Base-by-base conservation (phyloP, 306 rosid species). In the Pyrus bretschneideri region DNA sequence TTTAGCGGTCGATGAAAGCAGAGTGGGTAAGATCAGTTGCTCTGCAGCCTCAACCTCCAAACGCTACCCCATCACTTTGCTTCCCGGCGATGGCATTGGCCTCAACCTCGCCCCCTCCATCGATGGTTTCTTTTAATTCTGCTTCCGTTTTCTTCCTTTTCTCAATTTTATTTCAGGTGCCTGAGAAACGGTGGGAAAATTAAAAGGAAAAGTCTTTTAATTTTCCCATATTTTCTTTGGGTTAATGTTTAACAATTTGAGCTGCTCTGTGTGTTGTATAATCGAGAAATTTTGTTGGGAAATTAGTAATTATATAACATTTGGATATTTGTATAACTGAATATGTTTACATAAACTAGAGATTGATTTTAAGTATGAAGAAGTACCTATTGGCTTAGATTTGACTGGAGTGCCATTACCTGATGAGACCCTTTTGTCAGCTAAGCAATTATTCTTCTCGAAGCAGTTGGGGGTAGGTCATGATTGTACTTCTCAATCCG, bases 51-150 rank as follows among this genome's bases (percentile, higher is more conserved):
- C 92, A 30, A 75, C 88, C 25, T 66, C 91, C 4, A 89, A 84
- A 68, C 85, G 91, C 27, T 92, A 90, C 86, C 31, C 78, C 33
- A 82, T 95, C 83, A 89, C 98, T 75, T 80, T 90, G 38, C 96
- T 92, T 69, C 97, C 93, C 13, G 97, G 98, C 52, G 97, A 95
- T 66, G 98, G 97, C 61, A 89, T 95, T 81, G 98, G 97, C 45
- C 96, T 92, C 79, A 79, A 79, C 71, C 91, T 88, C 31, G 75
- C 88, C 9, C 95, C 92, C 40, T 84, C 96, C 42, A 68, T 90
- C 14, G 91, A 95, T 81, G 98, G 98, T 88, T 23, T 62, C 17
- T 72, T 22, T 22, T 5, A 14, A 21, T 64, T 45, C 19, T 38
- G 21, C 22, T 57, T 57, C 21, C 22, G 35, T 8, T 44, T 59